Conservation (phyloP, 139 green algal species). For the Coccomyxa sp. region DNA sequence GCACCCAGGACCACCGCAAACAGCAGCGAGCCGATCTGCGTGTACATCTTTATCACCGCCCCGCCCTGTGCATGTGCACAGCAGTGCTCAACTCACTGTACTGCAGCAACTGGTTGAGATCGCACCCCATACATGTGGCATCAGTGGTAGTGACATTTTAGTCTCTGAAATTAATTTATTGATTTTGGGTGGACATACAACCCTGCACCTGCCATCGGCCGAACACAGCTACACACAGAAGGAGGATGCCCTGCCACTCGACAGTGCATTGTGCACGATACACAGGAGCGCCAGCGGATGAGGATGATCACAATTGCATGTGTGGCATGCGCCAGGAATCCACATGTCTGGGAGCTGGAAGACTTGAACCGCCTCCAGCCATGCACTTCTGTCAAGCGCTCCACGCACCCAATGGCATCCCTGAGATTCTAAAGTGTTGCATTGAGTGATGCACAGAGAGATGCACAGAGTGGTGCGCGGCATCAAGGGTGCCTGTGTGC, state of each 20-base stretch:
- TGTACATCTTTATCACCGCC: not conserved
- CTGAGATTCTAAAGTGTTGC: not conserved
- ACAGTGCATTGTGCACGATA: too few relatives aligned
- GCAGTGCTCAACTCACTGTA: too few relatives aligned
- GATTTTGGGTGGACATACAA: not conserved
- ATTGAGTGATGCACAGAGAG: not conserved
- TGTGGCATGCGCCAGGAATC: too few relatives aligned
- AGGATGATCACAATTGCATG: too few relatives aligned
- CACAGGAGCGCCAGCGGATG: too few relatives aligned
- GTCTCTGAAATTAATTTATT: not conserved
- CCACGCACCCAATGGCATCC: not conserved
- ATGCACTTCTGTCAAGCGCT: not conserved
- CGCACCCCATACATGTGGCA: not conserved
- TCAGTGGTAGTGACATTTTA: not conserved
- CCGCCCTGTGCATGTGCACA: not conserved
- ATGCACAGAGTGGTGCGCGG: not conserved
- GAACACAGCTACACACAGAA: too few relatives aligned
- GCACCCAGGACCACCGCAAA: not conserved
- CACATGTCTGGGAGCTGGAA: too few relatives aligned
- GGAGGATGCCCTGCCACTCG: too few relatives aligned
- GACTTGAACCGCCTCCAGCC: too few relatives aligned
- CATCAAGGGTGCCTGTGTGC: not conserved
- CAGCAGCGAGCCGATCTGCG: not conserved
- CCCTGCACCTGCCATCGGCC: too few relatives aligned
- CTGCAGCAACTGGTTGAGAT: not conserved